Percentiles rank a stretch among this genome's conserved stretches.
phyloP scores from a whole-genome alignment of 768 basidiomycete genomes.

The Boletus reticuloceps region DNA sequence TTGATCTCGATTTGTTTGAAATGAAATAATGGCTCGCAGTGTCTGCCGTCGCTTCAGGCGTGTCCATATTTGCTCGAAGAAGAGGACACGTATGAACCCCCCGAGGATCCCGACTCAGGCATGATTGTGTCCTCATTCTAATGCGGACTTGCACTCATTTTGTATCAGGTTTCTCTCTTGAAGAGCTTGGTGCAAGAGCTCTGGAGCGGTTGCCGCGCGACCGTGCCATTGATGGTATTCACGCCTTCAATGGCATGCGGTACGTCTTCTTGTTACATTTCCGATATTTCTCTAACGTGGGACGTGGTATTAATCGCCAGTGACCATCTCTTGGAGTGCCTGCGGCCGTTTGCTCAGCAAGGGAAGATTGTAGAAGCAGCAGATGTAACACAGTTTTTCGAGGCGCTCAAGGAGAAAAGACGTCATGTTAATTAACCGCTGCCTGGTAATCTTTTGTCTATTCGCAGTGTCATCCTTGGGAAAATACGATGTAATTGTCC shows the following conservation, averaged over 20 bases:
- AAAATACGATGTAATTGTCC: too few relatives aligned
- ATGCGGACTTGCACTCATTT: background rate
- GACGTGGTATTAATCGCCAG: constrained; percentile 34
- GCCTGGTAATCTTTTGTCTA: too few relatives aligned
- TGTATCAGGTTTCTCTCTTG: constrained; percentile 64
- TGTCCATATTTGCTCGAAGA: constrained; percentile 66
- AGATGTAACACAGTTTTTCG: constrained; percentile 71
- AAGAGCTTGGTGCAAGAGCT: constrained; percentile 82
- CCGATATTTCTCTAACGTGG: background rate
- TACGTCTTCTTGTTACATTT: constrained; percentile 30
- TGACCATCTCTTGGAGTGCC: constrained; percentile 66
- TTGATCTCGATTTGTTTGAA: background rate
- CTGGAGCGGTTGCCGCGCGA: constrained; percentile 73
- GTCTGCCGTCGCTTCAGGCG: constrained; percentile 50
- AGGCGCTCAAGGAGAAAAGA: constrained; percentile 40
- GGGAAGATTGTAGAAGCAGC: constrained; percentile 71
- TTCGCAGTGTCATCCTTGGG: too few relatives aligned
- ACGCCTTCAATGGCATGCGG: constrained; percentile 84
- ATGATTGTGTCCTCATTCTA: background rate
- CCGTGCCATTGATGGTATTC: constrained; percentile 77
- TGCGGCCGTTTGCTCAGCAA: constrained; percentile 77
- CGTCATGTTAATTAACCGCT: background rate
- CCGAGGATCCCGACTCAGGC: constrained; percentile 85
- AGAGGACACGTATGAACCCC: constrained; percentile 83
- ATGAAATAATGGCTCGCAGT: constrained; percentile 41